Base-by-base conservation (phyloP, 768 basidiomycete species). In the Tricholoma terreum region DNA sequence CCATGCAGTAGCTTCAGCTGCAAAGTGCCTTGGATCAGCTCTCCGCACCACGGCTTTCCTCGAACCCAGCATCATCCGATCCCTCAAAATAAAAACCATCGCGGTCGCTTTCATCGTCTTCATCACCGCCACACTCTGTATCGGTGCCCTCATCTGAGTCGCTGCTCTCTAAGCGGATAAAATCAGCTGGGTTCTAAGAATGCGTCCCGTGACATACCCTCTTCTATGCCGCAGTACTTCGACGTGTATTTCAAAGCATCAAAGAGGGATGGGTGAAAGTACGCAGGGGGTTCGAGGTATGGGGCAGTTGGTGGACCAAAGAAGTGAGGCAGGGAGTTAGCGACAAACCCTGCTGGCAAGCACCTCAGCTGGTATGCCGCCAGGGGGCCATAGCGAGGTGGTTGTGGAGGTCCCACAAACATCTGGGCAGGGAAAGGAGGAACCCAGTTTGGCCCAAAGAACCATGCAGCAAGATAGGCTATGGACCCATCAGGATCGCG, bases 341-440 rank as follows among this genome's bases (percentile, higher is more conserved):
- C 2, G 22, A 58, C 31, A 11, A 21, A 55, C 14, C 60, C 62
- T 4, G 5, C 12, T 22, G 55, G 55, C 19, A 56, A 30, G 9
- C 34, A 38, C 4, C 9, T 7, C 3, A 38, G 10, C 38, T 56
- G 55, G 30, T 56, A 56, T 17, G 34, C 21, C 14, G 55, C 55
- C 6, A 48, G 48, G 14, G 55, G 34, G 10, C 48, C 55, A 31
- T 50, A 50, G 5, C 33, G 15, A 4, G 55, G 55, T 31, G 55
- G 55, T 24, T 50, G 12, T 2, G 55, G 55, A 11, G 48, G n/a
- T 4, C 55, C 49, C 1, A 1, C 24, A 31, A 56, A 56, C 8
- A 38, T 14, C n/a, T 56, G 48, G 55, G 38, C 12, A 12, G 46
- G 15, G 38, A 22, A 24, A 4, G 34, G 9, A 27, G 55, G 55